Conservation (phyloP, 78 protist species). For the Isochrysis galbana region DNA sequence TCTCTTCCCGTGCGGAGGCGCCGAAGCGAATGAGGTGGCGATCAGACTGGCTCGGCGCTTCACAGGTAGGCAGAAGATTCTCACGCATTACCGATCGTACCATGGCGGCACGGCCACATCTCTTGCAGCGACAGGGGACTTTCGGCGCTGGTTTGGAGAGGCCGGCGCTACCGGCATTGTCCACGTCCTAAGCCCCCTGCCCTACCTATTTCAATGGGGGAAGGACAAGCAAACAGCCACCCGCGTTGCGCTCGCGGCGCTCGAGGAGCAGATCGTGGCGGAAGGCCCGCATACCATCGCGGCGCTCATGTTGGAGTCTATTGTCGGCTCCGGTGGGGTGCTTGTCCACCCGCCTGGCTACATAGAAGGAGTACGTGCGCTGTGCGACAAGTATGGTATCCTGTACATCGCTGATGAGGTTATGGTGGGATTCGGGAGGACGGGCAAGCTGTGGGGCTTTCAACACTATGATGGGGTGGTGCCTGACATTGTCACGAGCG, state of each 20-base stretch:
- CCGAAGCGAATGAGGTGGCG: slow-evolving; percentile 69
- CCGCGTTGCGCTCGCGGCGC: background rate
- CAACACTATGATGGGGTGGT: slow-evolving; percentile 50
- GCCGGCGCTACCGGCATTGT: slow-evolving; percentile 50
- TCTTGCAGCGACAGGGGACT: slow-evolving; percentile 66
- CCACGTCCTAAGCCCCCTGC: background rate
- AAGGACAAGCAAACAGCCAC: background rate
- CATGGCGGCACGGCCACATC: slow-evolving; percentile 70
- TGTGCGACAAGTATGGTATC: slow-evolving; percentile 67
- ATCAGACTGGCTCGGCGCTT: slow-evolving; percentile 61
- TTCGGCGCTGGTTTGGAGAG: slow-evolving; percentile 62
- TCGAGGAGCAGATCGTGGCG: background rate
- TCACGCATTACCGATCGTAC: slow-evolving; percentile 71
- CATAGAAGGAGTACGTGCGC: slow-evolving; percentile 61
- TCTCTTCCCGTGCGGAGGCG: slow-evolving; percentile 63
- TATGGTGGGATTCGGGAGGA: slow-evolving; percentile 72
- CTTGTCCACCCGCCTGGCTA: slow-evolving; percentile 46
- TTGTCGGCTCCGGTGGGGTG: slow-evolving; percentile 67
- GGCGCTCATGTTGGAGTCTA: slow-evolving; percentile 62
- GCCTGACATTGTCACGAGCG: slow-evolving; percentile 74
- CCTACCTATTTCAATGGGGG: background rate
- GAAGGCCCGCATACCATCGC: slow-evolving; percentile 28
- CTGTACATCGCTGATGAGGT: slow-evolving; percentile 70
- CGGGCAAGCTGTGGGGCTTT: slow-evolving; percentile 72
- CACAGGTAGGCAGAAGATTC: slow-evolving; percentile 65